Evolutionary conservation across 2,329 filamentous ascomycete genomes (phyloP).

Genomic region (Fusarium sp.): DNA sequence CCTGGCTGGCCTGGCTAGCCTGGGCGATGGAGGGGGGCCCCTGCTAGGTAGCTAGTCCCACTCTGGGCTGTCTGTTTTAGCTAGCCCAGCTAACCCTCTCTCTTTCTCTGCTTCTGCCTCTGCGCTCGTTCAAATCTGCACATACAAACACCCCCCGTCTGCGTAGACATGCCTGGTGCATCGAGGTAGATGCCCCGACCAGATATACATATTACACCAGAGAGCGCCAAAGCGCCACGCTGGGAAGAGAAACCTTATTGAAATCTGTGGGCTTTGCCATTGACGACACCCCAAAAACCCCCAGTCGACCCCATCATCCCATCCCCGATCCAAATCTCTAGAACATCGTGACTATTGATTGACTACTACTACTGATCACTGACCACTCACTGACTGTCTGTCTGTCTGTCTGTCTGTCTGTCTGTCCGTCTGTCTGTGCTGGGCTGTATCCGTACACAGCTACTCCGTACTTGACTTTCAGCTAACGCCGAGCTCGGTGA

Average conservation of each 20-base stretch:
- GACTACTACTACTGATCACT: no score
- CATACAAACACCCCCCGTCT: constrained; percentile 19
- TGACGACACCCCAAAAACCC: constrained; percentile 42
- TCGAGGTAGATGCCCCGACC: constrained; percentile 30
- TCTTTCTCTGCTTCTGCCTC: neutral
- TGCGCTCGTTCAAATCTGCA: constrained; percentile 35
- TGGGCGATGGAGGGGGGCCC: neutral
- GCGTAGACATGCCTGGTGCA: constrained; percentile 21
- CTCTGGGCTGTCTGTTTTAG: constrained; percentile 23
- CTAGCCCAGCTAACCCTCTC: neutral
- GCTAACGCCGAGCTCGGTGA: constrained; percentile 13
- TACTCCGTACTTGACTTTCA: constrained; percentile 4
- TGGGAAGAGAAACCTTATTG: constrained; percentile 48
- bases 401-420: neutral
- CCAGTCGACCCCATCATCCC: constrained; percentile 40
- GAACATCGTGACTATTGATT: constrained; percentile 40
- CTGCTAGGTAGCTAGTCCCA: constrained; percentile 9
- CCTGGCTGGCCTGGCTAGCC: no score
- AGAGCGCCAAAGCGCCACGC: constrained; percentile 45
- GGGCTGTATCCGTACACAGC: no score
- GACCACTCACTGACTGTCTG: neutral
- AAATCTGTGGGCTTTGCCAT: constrained; percentile 41
- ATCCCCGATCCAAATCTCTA: constrained; percentile 41
- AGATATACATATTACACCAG: constrained; percentile 47
- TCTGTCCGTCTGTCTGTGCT: no score